A percentile compares a stretch with the other conserved stretches of the same genome.
These are phyloP conservation scores for Talaromyces piceae DNA, from an alignment of 2,329 filamentous ascomycete genomes.

Conservation along the genomic window DNA sequence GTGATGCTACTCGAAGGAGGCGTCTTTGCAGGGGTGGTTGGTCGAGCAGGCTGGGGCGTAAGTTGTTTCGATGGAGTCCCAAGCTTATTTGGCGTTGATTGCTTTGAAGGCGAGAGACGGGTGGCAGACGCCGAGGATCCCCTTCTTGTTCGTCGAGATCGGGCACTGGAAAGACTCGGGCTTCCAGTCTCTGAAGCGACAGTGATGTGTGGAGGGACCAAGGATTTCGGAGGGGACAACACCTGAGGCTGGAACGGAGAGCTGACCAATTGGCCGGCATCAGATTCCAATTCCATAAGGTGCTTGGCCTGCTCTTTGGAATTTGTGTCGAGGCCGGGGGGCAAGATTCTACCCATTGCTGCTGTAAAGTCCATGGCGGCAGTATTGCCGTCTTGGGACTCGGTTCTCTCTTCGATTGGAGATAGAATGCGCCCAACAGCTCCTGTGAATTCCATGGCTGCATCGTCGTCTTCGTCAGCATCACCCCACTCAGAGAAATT, in stretches of 20 bases:
- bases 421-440: constrained; percentile 40
- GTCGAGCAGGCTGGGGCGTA: constrained; percentile 39
- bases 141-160: constrained; percentile 37
- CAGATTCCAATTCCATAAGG: constrained; percentile 53
- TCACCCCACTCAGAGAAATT: constrained; percentile 18
- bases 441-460: constrained; percentile 55
- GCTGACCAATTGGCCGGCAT: constrained; percentile 40
- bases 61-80: constrained; percentile 33
- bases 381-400: constrained; percentile 38
- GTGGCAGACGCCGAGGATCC: constrained; percentile 42
- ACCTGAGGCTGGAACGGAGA: constrained; percentile 40
- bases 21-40: constrained; percentile 45
- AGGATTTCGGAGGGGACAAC: constrained; percentile 24
- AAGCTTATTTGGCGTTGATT: constrained; percentile 34
- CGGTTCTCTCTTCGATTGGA: constrained; percentile 32
- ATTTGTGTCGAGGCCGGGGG: constrained; percentile 31
- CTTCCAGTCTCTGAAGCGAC: constrained; percentile 46
- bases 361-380: constrained; percentile 63
- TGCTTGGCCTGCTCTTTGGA: constrained; percentile 46
- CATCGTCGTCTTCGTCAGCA: constrained; percentile 22
- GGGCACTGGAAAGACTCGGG: constrained; percentile 49
- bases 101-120: constrained; percentile 31
- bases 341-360: constrained; percentile 56
- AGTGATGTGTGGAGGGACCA: constrained; percentile 26
- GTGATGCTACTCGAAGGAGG: constrained; percentile 42